phyloP scores from a whole-genome alignment of 805 yeast genomes.

The Myxozyma melibiosi region DNA sequence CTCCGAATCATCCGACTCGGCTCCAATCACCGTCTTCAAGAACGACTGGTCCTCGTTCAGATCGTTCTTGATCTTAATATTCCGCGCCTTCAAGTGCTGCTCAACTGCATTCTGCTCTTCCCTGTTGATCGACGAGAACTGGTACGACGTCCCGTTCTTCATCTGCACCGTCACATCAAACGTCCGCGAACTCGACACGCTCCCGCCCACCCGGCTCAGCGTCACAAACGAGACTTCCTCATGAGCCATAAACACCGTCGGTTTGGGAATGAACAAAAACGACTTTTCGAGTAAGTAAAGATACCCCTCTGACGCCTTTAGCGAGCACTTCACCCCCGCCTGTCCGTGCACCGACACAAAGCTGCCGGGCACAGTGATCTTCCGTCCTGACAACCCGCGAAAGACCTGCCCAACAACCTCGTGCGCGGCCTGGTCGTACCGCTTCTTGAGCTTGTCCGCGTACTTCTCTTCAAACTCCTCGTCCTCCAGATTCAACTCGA shows the following conservation, averaged over 20 bases:
- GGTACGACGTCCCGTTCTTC: conserved; percentile 67
- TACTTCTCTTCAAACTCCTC: conserved; percentile 76
- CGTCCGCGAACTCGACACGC: conserved; percentile 77
- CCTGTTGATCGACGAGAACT: conserved; percentile 83
- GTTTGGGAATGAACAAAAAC: conserved; percentile 87
- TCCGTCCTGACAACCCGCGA: conserved; percentile 85
- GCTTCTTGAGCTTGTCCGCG: conserved; percentile 68
- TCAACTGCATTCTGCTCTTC: conserved; percentile 87
- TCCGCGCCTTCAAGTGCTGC: conserved; percentile 72
- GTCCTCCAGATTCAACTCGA: conserved; percentile 82
- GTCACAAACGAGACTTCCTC: conserved; percentile 75
- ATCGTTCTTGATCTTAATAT: conserved; percentile 80
- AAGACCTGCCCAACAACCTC: conserved; percentile 84
- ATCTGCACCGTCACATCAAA: conserved; percentile 85
- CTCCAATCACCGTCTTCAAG: conserved; percentile 75
- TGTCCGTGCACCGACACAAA: conserved; percentile 71
- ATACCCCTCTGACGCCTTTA: conserved; percentile 94
- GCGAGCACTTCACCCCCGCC: conserved; percentile 87
- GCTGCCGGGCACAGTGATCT: conserved; percentile 81
- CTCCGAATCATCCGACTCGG: conserved; percentile 50
- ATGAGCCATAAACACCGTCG: conserved; percentile 88
- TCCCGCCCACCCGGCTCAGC: conserved; percentile 85
- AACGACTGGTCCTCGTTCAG: conserved; percentile 83
- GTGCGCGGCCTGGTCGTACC: conserved; percentile 82
- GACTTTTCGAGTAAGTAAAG: conserved; percentile 91